Conservation (phyloP, 768 basidiomycete species). For the Mycena albidolilacea region DNA sequence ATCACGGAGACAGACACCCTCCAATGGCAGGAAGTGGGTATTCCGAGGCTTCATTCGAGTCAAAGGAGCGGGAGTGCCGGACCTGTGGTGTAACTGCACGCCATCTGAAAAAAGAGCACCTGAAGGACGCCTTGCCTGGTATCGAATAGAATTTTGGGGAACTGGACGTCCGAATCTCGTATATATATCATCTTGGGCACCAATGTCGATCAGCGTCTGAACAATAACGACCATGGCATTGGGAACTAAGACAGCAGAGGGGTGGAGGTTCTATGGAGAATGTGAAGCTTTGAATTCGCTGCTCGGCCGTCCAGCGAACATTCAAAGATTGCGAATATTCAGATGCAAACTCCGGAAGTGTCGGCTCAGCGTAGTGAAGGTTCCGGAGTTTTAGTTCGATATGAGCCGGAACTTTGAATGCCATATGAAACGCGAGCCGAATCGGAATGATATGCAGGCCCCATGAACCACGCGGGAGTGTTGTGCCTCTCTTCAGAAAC, state of each 20-base stretch:
- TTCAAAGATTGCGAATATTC: background rate
- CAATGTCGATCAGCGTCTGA: background rate
- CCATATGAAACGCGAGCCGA: background rate
- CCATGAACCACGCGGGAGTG: slow-evolving; percentile 25
- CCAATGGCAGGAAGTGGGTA: slow-evolving; percentile 36
- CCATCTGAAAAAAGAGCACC: slow-evolving; percentile 42
- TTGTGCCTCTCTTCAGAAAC: background rate
- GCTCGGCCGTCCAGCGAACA: background rate
- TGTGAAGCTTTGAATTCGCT: slow-evolving; percentile 4
- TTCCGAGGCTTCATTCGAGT: slow-evolving; percentile 38
- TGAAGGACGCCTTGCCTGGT: slow-evolving; percentile 41
- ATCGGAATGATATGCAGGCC: slow-evolving; percentile 21
- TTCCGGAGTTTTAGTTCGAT: background rate
- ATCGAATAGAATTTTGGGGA: slow-evolving; percentile 16
- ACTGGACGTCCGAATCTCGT: background rate
- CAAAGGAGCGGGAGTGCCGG: slow-evolving; percentile 34
- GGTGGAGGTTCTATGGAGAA: slow-evolving; percentile 5
- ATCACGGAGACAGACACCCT: slow-evolving; percentile 41
- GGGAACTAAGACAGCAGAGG: background rate
- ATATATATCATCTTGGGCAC: background rate
- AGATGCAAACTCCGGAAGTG: background rate
- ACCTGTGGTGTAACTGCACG: slow-evolving; percentile 40
- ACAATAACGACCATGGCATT: background rate
- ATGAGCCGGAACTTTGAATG: slow-evolving; percentile 5
- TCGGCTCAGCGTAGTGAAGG: background rate